Evolutionary conservation across 371 early-diverging fungal species (phyloP).

Genomic region (Zopfochytrium polystomum): DNA sequence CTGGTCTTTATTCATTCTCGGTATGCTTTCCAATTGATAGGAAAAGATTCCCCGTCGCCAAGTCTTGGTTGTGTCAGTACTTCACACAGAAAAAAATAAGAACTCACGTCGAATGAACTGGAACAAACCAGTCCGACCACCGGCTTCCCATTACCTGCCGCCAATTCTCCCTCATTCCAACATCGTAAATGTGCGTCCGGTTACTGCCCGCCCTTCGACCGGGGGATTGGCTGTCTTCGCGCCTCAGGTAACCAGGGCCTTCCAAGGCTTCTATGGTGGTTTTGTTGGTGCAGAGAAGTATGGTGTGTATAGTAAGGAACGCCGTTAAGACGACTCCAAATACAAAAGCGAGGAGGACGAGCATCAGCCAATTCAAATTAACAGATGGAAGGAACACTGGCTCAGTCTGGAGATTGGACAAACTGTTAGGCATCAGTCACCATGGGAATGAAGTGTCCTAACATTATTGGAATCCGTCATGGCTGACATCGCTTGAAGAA

Average conservation of each 20-base stretch:
- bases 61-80: no score
- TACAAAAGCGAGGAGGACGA: slow-evolving; percentile 55
- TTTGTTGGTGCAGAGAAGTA: slow-evolving; percentile 55
- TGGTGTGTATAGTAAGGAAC: slow-evolving; percentile 57
- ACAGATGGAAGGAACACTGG: slow-evolving; percentile 2
- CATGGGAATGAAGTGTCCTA: not conserved
- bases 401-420: no score
- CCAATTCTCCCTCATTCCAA: slow-evolving; percentile 56
- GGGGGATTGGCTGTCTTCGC: no score
- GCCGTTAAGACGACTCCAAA: slow-evolving; percentile 60
- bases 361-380: slow-evolving; percentile 31
- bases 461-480: slow-evolving; percentile 1
- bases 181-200: slow-evolving; percentile 56
- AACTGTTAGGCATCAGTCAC: no score
- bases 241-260: no score
- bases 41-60: no score
- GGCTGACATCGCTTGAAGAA: slow-evolving; percentile 11
- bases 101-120: slow-evolving; percentile 53
- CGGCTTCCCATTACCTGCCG: slow-evolving; percentile 57
- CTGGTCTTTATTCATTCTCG: no score
- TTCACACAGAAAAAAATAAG: no score
- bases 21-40: no score
- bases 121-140: slow-evolving; percentile 57
- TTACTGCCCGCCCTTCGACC: no score
- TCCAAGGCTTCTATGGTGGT: slow-evolving; percentile 70